Conservation (phyloP, 1,139 yeast species). For the Blastobotrys aristatus region DNA sequence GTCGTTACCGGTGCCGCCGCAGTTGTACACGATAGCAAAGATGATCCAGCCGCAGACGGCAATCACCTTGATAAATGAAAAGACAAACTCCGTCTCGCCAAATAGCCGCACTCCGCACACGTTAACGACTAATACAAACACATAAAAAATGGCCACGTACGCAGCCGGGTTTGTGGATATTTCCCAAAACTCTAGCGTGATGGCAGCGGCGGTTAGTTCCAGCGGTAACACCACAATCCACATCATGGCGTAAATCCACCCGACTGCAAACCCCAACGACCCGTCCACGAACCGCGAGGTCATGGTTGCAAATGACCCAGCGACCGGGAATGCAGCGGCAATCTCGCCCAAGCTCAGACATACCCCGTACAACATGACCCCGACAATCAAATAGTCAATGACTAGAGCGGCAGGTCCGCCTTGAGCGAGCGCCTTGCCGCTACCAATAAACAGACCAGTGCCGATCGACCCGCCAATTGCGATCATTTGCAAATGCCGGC, state of each 20-base stretch:
- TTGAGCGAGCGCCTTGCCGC: slow-evolving; percentile 57
- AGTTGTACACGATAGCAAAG: slow-evolving; percentile 53
- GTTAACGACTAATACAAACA: slow-evolving; percentile 51
- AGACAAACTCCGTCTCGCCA: slow-evolving; percentile 64
- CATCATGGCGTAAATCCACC: slow-evolving; percentile 41
- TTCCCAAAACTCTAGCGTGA: slow-evolving; percentile 64
- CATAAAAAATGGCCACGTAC: slow-evolving; percentile 61
- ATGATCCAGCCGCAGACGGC: slow-evolving; percentile 62
- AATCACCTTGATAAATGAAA: slow-evolving; percentile 51
- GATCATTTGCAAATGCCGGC: slow-evolving; percentile 59
- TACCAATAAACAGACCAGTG: slow-evolving; percentile 70
- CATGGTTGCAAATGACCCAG: slow-evolving; percentile 74
- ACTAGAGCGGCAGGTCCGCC: slow-evolving; percentile 86
- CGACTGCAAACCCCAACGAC: slow-evolving; percentile 79
- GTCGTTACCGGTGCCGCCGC: slow-evolving; percentile 65
- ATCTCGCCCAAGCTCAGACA: slow-evolving; percentile 84
- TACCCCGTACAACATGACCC: slow-evolving; percentile 66
- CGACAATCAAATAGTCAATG: slow-evolving; percentile 63
- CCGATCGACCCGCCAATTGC: slow-evolving; percentile 86
- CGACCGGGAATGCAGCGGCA: slow-evolving; percentile 71
- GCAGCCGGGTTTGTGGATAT: slow-evolving; percentile 55
- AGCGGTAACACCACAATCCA: slow-evolving; percentile 73
- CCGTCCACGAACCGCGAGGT: slow-evolving; percentile 65
- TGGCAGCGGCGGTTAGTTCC: slow-evolving; percentile 72
- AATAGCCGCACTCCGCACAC: slow-evolving; percentile 67